Evolutionary conservation across 306 rosid species (phyloP), one percentile per base, ranked within the genome.

Genomic region (Mimosa bimucronata): DNA sequence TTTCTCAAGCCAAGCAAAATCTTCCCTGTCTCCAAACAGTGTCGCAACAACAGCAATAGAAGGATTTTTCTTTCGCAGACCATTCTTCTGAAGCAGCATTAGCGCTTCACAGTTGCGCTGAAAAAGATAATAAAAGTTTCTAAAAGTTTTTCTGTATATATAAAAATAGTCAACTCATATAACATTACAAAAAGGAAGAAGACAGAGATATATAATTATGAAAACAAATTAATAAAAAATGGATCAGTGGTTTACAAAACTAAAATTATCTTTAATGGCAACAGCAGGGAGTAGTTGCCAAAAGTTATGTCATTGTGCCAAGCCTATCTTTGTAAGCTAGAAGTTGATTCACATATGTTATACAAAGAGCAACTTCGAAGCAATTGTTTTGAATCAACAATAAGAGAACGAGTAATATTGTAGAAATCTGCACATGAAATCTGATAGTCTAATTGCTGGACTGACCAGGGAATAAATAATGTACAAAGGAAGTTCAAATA

Each of bases 101-200:
- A 92, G 73, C 40, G 97, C 97, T 86, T 92, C 97, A 84, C 94
- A 90, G 73, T 92, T 92, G 88, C 97, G 97, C 97, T 92, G 83
- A 41, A 80, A 83, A 78, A 73, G 60, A 70, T 64, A 38, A 74
- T 52, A 81, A 74, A 75, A 78, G 55, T 72, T 67, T 41, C 16
- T 31, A 79, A 69, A 72, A 76, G 16, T 65, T 55, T 31, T 55
- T 31, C 45, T 44, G 53, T 30, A 82, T 80, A 40, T 40, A 41
- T 50, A 64, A 5, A 44, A 46, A 67, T 67, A 64, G 23, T 18
- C 58, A 82, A 45, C 30, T 37, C 61, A 42, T 16, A 52, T 41
- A 26, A 52, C 6, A 8, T 21, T 7, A 60, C 62, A 23, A 68
- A 60, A 45, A 74, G 52, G 15, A 80, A 48, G 50, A 58, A 52